phyloP scores from a whole-genome alignment of 306 rosid species.

The Nissolia schottii region DNA sequence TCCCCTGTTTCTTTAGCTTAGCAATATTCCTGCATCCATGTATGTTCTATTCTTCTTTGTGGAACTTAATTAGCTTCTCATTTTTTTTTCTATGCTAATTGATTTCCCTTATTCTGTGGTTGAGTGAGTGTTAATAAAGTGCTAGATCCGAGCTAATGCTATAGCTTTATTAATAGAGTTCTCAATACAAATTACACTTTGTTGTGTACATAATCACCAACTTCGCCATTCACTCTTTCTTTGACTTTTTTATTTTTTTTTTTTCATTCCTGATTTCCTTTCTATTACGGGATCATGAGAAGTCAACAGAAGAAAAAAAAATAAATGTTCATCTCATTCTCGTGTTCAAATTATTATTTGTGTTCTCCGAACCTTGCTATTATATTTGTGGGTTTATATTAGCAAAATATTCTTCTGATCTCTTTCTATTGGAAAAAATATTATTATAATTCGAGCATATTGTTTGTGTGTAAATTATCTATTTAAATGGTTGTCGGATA shows the following conservation, averaged over 20 bases:
- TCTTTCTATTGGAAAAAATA: no score
- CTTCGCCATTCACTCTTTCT: constrained; percentile 14
- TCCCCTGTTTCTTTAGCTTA: background rate
- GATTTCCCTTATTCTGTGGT: background rate
- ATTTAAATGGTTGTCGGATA: background rate
- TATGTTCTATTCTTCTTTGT: background rate
- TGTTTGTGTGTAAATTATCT: no score
- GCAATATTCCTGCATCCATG: no score
- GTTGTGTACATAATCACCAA: background rate
- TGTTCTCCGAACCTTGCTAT: background rate
- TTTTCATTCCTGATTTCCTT: background rate
- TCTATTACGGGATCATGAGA: background rate
- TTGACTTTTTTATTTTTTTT: background rate
- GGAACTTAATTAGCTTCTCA: background rate
- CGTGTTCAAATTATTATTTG: background rate
- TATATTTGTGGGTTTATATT: background rate
- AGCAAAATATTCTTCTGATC: background rate
- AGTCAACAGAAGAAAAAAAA: no score
- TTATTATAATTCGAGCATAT: no score
- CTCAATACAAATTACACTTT: background rate
- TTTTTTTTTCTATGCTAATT: background rate
- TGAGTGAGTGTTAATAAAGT: background rate
- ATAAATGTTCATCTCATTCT: background rate
- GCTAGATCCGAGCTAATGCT: background rate
- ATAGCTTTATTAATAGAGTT: background rate